A percentile compares a stretch with the other conserved stretches of the same genome.
Conservation (phyloP, 495 filamentous ascomycete species). For the Copromyces sp. region DNA sequence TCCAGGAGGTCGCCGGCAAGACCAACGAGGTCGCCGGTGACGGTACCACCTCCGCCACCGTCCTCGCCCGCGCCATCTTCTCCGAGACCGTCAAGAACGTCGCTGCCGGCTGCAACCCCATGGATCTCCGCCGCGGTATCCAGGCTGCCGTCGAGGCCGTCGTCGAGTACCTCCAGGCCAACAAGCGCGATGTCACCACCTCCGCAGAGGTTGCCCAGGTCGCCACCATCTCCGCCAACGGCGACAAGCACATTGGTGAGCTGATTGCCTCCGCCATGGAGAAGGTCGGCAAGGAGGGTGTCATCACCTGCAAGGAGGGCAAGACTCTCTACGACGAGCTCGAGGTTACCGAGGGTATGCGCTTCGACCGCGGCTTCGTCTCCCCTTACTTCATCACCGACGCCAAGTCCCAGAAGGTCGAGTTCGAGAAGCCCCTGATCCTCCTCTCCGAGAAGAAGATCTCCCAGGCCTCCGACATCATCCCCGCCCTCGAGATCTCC, state of each 20-base stretch:
- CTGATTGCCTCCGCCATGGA: slow-evolving; percentile 98
- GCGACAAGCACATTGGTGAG: slow-evolving; percentile 89
- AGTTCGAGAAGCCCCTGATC: slow-evolving; percentile 98
- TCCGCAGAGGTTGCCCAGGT: slow-evolving; percentile 96
- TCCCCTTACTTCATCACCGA: slow-evolving; percentile 99
- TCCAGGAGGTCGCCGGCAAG: slow-evolving; percentile 98
- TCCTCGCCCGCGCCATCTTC: slow-evolving; percentile 96
- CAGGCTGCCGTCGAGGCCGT: slow-evolving; percentile 93
- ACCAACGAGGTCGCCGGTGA: slow-evolving; percentile 98
- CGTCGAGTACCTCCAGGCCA: slow-evolving; percentile 82
- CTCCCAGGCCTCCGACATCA: slow-evolving; percentile 94
- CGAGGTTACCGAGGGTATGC: slow-evolving; percentile 98
- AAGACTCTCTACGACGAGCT: slow-evolving; percentile 98
- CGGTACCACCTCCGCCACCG: slow-evolving; percentile 94
- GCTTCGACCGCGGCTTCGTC: slow-evolving; percentile 96
- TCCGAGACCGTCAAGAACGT: slow-evolving; percentile 99
- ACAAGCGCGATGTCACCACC: slow-evolving; percentile 95
- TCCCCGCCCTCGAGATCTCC: slow-evolving; percentile 92
- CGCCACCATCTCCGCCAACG: slow-evolving; percentile 95
- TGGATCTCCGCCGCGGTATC: slow-evolving; percentile 94
- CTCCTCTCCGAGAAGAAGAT: slow-evolving; percentile 99
- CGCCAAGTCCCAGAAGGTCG: slow-evolving; percentile 93
- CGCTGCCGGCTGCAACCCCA: slow-evolving; percentile 97
- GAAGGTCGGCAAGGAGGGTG: slow-evolving; percentile 99
- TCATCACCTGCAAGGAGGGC: slow-evolving; percentile 98